Evolutionary conservation across 2,329 filamentous ascomycete genomes (phyloP), one percentile per base, ranked within the genome.

Genomic region (Colletotrichum australisinense): DNA sequence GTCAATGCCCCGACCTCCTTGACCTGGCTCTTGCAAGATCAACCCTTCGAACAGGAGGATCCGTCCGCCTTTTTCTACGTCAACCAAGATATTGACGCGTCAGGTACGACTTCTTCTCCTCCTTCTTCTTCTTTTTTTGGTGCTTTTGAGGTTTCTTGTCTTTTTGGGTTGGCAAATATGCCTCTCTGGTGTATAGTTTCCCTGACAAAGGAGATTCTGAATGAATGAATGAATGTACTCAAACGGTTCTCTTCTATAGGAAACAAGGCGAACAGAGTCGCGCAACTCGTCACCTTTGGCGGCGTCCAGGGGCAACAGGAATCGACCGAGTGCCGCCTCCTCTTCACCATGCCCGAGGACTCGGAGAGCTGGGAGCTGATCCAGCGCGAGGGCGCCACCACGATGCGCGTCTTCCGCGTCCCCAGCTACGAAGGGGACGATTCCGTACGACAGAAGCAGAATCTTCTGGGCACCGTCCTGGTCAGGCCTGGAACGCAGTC

Each of bases 41-140:
- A 74, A 64, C 68, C 72, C 57, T 74, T 74, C 55, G 72, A 72
- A 52, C 72, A 67, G 49, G 72, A 71, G 30, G 72, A 74, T 26
- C 72, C 72, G 52, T 72, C 68, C 19, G 58, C 68, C n/a, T 74
- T 74, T n/a, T 74, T 74, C 57, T 74, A 74, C 68, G 72, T 74
- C 57, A 74, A 74, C 42, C 72, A 74, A 30, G 72, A 74, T 28
- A 72, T 72, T 32, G 72, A 72, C 58, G 72, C 72, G 52, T 53
- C 72, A 46, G 72, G 72, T 74, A 63, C 24, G 58, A 32, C 24
- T 30, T 2, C 14, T 9, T 63, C 4, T 30, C 32, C 6, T 24
- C 32, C 2, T 12, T 5, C 22, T 1, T 6, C 2, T 38, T 16
- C 11, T 12, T 7, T 42, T 22, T 22, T 24, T 6, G 16, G 14